Evolutionary conservation across 2,329 filamentous ascomycete genomes (phyloP), one percentile per base, ranked within the genome.

Genomic region (Neopestalotiopsis sp.): DNA sequence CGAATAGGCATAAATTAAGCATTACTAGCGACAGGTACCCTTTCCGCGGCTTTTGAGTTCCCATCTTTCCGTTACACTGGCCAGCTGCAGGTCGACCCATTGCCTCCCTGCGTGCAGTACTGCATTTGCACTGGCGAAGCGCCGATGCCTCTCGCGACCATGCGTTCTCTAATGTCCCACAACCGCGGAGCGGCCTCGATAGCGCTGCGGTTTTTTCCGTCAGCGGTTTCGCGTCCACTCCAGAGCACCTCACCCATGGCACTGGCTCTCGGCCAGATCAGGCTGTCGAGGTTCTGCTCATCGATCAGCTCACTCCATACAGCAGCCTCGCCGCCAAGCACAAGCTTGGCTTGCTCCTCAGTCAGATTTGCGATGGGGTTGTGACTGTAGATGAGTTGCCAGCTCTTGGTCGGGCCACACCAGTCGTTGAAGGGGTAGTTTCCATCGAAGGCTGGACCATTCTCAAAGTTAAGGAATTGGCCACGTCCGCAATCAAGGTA

Each of bases 401-500:
- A 97, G 81, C 88, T 93, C 83, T 97, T 94, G 76, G 86, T 85
- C 1, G 94, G 94, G 0, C 84, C 83, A 81, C 94, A 97, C 87
- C 94, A 97, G 82, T 97, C 94, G 69, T 84, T 81, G 83, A 92
- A 97, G 0, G 93, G 93, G 77, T 87, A 94, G 80, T 82, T 88
- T 1, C 74, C 71, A 20, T 83, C 73, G 72, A 86, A 87, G 17
- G 85, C 80, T 1, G 79, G 80, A 24, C 87, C 89, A 64, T 89
- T 89, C 68, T 83, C 82, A 74, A 92, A 92, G 82, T 93, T 90
- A 72, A 95, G 84, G 91, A 92, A 96, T 74, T 92, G 88, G 56
- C 94, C 94, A 71, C 91, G 87, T 38, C 94, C 93, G 77, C 94
- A 97, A 81, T 96, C 93, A 66, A 96, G 90, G 76, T 95, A 95